Percentiles rank a stretch among this genome's conserved stretches.
phyloP scores from a whole-genome alignment of 2,329 filamentous ascomycete genomes.

The Claviceps citrina region DNA sequence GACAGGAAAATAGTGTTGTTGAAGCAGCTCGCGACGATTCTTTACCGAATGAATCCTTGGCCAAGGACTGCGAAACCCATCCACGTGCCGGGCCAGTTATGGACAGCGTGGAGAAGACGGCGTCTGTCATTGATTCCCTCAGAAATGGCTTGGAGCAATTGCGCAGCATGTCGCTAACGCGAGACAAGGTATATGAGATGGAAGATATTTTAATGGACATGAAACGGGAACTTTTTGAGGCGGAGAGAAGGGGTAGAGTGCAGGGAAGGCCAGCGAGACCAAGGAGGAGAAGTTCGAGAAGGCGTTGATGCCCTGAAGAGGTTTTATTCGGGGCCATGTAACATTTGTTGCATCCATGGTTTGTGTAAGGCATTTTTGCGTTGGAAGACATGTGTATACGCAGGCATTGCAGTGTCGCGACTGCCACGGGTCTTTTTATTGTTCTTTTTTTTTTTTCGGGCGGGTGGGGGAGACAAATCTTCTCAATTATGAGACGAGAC shows the following conservation, averaged over 20 bases:
- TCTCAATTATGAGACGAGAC: neutral
- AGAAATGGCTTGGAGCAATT: constrained; percentile 38
- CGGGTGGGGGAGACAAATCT: neutral
- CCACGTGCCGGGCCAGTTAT: constrained; percentile 3
- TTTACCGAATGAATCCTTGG: constrained; percentile 1
- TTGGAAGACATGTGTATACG: neutral
- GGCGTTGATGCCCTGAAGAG: neutral
- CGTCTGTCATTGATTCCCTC: constrained; percentile 18
- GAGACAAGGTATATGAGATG: constrained; percentile 51
- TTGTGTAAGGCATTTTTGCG: neutral
- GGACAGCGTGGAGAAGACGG: constrained; percentile 7
- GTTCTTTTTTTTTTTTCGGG: too few relatives aligned
- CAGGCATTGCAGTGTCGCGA: neutral
- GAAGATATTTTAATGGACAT: constrained; percentile 72
- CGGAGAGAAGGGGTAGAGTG: constrained; percentile 39
- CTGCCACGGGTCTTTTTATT: neutral
- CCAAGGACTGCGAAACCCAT: constrained; percentile 4
- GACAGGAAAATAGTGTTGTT: constrained; percentile 4
- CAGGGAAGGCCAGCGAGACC: constrained; percentile 8
- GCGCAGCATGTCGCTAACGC: constrained; percentile 41
- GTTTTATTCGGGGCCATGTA: constrained; percentile 1
- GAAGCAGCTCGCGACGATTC: too few relatives aligned
- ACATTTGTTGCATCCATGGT: neutral
- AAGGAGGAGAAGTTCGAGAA: constrained; percentile 10
- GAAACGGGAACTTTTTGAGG: constrained; percentile 56